phyloP scores from a whole-genome alignment of 306 rosid species.

The Cucumis cinereus region DNA sequence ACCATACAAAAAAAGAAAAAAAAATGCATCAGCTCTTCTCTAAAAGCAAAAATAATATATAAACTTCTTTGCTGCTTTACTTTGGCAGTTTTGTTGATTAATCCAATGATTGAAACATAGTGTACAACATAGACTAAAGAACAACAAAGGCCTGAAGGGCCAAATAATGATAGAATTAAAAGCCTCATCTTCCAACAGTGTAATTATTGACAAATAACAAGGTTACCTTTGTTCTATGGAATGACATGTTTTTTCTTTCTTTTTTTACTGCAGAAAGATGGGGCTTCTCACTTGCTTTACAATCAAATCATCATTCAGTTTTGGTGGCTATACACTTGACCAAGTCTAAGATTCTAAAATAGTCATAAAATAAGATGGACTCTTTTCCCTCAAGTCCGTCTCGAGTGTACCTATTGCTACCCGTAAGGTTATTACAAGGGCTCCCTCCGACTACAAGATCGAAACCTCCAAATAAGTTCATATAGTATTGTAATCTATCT shows the following conservation, averaged over 20 bases:
- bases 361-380: conserved; percentile 68
- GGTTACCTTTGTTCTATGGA: conserved; percentile 4
- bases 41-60: background rate
- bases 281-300: background rate
- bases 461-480: conserved; percentile 54
- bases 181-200: conserved; percentile 7
- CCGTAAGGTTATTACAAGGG: conserved; percentile 89
- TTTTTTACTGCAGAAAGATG: background rate
- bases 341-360: conserved; percentile 52
- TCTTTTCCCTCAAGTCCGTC: conserved; percentile 87
- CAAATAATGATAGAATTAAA: background rate
- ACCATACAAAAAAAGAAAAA: no score
- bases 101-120: background rate
- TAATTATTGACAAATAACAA: background rate
- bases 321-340: conserved; percentile 40
- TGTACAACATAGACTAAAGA: background rate
- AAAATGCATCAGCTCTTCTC: background rate
- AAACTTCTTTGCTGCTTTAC: background rate
- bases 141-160: background rate
- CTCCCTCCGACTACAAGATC: conserved; percentile 94
- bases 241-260: background rate
- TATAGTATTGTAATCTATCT: conserved; percentile 38
- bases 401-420: conserved; percentile 73
- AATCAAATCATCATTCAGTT: conserved; percentile 16
- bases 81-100: background rate